Conservation (phyloP, 352 stramenopile genomes). For the Phytophthora parvispora region DNA sequence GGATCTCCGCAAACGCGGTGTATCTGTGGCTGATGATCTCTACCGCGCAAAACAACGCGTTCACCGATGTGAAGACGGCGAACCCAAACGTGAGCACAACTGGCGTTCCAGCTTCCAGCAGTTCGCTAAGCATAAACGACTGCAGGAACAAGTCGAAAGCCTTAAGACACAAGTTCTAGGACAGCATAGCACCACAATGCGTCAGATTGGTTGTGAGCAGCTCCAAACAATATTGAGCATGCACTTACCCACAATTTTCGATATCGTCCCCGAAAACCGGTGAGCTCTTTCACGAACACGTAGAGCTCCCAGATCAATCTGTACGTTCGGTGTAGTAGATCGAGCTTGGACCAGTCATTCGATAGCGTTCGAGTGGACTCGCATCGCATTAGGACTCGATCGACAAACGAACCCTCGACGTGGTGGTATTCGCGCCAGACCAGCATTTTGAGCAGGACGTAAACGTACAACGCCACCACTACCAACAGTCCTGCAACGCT, state of each 20-base stretch:
- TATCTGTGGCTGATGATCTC: constrained; percentile 24
- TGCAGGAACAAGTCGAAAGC: constrained; percentile 40
- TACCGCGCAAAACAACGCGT: constrained; percentile 32
- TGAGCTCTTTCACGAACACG: constrained; percentile 33
- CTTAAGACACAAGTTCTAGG: constrained; percentile 50
- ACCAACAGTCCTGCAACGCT: constrained; percentile 19
- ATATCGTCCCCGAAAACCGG: constrained; percentile 30
- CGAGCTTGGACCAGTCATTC: constrained; percentile 1
- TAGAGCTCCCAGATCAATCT: constrained; percentile 28
- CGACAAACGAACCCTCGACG: constrained; percentile 9
- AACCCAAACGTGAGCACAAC: constrained; percentile 29
- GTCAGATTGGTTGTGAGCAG: too few species aligned
- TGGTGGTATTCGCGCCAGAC: constrained; percentile 22
- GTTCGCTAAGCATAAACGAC: constrained; percentile 23
- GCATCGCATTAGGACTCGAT: constrained; percentile 9
- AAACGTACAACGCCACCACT: constrained; percentile 12
- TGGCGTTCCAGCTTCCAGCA: constrained; percentile 42
- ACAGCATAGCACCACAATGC: not conserved
- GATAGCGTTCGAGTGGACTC: not conserved
- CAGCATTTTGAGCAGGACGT: constrained; percentile 36
- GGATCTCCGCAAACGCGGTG: constrained; percentile 42
- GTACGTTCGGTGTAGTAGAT: not conserved
- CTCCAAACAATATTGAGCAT: not conserved
- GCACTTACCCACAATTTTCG: constrained; percentile 48
- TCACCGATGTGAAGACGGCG: constrained; percentile 27